phyloP scores from a whole-genome alignment of 1,284 basidiomycete species.

The Tausonia pullulans region DNA sequence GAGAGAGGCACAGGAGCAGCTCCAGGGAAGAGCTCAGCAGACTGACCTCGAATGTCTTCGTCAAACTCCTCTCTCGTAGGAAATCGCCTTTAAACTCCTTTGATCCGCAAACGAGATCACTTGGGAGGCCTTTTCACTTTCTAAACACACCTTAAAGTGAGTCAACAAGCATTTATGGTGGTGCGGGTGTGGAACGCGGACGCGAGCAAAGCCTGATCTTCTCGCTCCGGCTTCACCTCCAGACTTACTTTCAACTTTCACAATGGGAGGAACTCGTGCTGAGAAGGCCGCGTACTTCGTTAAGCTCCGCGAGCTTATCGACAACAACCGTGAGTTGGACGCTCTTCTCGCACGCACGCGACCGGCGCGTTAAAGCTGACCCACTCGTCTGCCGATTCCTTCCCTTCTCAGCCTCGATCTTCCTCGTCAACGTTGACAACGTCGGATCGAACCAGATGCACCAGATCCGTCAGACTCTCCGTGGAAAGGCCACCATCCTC shows the following conservation, averaged over 20 bases:
- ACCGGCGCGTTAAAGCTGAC: background rate
- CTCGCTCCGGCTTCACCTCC: background rate
- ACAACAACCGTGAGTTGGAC: slow-evolving; percentile 67
- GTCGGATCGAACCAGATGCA: slow-evolving; percentile 98
- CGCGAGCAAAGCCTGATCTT: background rate
- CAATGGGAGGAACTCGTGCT: slow-evolving; percentile 83
- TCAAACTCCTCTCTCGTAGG: no score
- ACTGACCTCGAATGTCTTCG: no score
- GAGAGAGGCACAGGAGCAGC: no score
- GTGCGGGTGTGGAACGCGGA: background rate
- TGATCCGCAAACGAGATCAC: slow-evolving; percentile 15
- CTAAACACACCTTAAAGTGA: background rate
- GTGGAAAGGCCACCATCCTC: slow-evolving; percentile 89
- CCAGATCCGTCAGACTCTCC: slow-evolving; percentile 92
- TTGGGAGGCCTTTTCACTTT: slow-evolving; percentile 14
- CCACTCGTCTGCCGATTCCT: background rate
- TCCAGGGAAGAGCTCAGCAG: no score
- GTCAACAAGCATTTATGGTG: background rate
- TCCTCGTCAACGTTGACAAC: slow-evolving; percentile 99
- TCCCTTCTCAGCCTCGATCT: slow-evolving; percentile 67
- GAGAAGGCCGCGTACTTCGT: slow-evolving; percentile 89
- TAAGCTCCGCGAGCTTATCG: slow-evolving; percentile 87
- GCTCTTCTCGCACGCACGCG: no score
- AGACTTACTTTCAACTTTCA: slow-evolving; percentile 24
- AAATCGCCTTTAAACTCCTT: slow-evolving; percentile 10